These are phyloP conservation scores for Aspergillus niger DNA, from an alignment of 2,329 filamentous ascomycete species.

Conservation along the genomic window DNA sequence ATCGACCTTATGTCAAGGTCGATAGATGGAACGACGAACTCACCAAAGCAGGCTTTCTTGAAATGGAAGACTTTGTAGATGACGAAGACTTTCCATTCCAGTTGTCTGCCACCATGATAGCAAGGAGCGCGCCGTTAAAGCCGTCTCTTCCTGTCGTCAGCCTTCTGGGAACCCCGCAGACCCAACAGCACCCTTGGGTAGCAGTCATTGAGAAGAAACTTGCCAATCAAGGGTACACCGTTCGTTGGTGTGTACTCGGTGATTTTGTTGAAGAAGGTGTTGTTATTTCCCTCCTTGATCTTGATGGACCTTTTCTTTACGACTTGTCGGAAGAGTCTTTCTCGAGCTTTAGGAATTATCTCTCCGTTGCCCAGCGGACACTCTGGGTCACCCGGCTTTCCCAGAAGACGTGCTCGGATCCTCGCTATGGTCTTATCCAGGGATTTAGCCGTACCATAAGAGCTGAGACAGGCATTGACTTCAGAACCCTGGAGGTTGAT, in stretches of 20 bases:
- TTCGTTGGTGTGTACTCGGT: conserved; percentile 3
- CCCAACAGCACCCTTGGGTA: not conserved
- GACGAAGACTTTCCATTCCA: conserved; percentile 19
- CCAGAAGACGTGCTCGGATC: conserved; percentile 25
- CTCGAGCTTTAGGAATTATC: not conserved
- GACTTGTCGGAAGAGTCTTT: conserved; percentile 1
- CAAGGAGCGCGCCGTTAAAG: not conserved
- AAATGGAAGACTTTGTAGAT: conserved; percentile 26
- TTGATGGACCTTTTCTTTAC: conserved; percentile 12
- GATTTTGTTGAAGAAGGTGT: not conserved
- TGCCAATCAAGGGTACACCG: not conserved
- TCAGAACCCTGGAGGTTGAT: conserved; percentile 29
- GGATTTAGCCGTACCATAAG: conserved; percentile 27
- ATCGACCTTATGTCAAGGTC: conserved; percentile 27
- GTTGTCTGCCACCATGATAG: conserved; percentile 6
- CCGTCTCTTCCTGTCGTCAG: not conserved
- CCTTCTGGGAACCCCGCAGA: not conserved
- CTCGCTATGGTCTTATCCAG: conserved; percentile 20
- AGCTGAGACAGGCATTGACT: conserved; percentile 19
- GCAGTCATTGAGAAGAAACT: not conserved
- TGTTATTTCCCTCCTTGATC: conserved; percentile 13
- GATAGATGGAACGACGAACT: conserved; percentile 32
- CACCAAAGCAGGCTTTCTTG: conserved; percentile 33
- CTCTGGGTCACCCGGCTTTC: conserved; percentile 23
- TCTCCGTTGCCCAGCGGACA: conserved; percentile 2